These are phyloP conservation scores for Ustilago hordei DNA, from an alignment of 1,284 basidiomycete species.

Conservation along the genomic window DNA sequence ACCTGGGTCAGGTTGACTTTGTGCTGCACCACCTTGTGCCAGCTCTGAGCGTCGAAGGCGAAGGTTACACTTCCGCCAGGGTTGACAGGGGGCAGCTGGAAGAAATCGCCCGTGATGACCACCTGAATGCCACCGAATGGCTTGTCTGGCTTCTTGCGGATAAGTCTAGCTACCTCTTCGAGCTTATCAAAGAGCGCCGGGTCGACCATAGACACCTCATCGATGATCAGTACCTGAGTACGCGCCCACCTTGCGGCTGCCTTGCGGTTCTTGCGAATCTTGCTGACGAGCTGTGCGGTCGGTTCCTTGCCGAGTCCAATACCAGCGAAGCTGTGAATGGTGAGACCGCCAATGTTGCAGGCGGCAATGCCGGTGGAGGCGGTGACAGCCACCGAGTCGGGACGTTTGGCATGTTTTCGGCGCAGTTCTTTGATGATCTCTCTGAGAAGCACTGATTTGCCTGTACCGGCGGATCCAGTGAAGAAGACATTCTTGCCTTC, in stretches of 20 bases:
- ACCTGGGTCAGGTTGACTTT: conserved; percentile 90
- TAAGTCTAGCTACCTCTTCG: conserved; percentile 75
- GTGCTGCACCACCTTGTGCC: conserved; percentile 81
- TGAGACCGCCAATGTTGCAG: conserved; percentile 92
- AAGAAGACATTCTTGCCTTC: conserved; percentile 84
- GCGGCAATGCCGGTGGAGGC: conserved; percentile 90
- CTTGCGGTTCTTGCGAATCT: conserved; percentile 80
- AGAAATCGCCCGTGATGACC: conserved; percentile 93
- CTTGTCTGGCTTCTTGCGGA: conserved; percentile 74
- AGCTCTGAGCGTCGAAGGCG: conserved; percentile 84
- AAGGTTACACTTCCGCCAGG: conserved; percentile 66
- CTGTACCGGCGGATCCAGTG: conserved; percentile 93
- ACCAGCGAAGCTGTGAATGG: conserved; percentile 90
- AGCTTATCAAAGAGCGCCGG: conserved; percentile 91
- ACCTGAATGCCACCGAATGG: conserved; percentile 96
- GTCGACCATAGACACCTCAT: conserved; percentile 97
- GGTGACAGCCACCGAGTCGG: conserved; percentile 82
- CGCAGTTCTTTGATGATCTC: conserved; percentile 81
- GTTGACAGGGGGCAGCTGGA: conserved; percentile 92
- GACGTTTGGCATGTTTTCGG: conserved; percentile 72
- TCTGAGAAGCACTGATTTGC: conserved; percentile 92
- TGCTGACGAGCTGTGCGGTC: conserved; percentile 75
- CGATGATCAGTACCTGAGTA: conserved; percentile 87
- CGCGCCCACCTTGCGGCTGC: conserved; percentile 77
- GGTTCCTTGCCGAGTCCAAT: conserved; percentile 84